Conservation (phyloP, 352 stramenopile species). For the Bremia lactucae region DNA sequence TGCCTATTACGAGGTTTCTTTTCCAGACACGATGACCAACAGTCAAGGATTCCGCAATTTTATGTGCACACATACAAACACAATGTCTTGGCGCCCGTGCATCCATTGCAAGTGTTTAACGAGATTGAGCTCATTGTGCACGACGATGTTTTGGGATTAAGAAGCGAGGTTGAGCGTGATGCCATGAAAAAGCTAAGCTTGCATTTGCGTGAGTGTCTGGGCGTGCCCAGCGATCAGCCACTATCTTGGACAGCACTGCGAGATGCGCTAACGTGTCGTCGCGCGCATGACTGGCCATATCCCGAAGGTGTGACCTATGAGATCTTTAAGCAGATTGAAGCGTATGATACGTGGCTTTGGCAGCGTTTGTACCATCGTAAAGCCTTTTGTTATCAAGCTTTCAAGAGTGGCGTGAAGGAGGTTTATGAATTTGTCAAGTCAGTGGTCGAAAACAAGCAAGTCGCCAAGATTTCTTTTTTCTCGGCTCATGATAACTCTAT, state of each 20-base stretch:
- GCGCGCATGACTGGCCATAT: constrained; percentile 47
- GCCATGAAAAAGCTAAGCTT: constrained; percentile 23
- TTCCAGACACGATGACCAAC: constrained; percentile 11
- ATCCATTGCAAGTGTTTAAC: constrained; percentile 58
- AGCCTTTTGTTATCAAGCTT: constrained; percentile 48
- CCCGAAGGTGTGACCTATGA: constrained; percentile 55
- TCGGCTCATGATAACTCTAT: constrained; percentile 82
- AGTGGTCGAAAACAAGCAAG: constrained; percentile 26
- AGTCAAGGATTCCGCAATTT: constrained; percentile 23
- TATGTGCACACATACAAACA: constrained; percentile 49
- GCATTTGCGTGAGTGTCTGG: constrained; percentile 33
- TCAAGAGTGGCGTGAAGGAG: constrained; percentile 48
- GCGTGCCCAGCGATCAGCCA: constrained; percentile 29
- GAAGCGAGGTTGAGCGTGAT: constrained; percentile 20
- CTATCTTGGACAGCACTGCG: constrained; percentile 69
- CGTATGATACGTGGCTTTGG: constrained; percentile 78
- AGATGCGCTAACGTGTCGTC: constrained; percentile 52
- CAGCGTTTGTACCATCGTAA: constrained; percentile 57
- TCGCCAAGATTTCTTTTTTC: constrained; percentile 64
- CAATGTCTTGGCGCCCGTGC: constrained; percentile 50
- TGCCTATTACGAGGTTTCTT: constrained; percentile 67
- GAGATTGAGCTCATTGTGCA: constrained; percentile 55
- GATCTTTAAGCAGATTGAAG: constrained; percentile 44
- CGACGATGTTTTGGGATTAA: constrained; percentile 34
- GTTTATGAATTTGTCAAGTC: constrained; percentile 43